A percentile compares a stretch with the other conserved stretches of the same genome.
These are phyloP conservation scores for Beauveria scarabaeidicola DNA, from an alignment of 2,329 filamentous ascomycete species.

Conservation along the genomic window DNA sequence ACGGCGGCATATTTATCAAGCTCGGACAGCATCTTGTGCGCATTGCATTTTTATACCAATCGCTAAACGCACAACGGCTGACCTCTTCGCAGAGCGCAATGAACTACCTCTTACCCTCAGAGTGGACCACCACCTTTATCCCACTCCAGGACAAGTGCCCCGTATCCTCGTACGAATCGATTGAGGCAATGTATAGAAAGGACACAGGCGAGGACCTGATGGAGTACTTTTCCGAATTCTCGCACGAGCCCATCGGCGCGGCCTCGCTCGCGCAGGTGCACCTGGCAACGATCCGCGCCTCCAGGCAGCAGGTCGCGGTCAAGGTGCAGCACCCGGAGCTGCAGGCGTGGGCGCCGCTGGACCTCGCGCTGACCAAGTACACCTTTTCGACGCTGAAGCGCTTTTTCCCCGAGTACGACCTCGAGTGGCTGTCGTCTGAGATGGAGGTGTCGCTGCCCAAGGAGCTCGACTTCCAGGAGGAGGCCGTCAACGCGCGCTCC, in stretches of 20 bases:
- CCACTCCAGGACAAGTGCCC: conserved; percentile 94
- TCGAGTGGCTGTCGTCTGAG: conserved; percentile 90
- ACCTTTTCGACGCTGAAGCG: conserved; percentile 84
- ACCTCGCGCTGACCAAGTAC: conserved; percentile 77
- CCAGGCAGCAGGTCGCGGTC: conserved; percentile 80
- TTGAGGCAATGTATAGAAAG: conserved; percentile 73
- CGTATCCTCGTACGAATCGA: conserved; percentile 78
- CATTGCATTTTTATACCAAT: not conserved
- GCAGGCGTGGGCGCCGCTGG: conserved; percentile 82
- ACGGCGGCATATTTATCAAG: conserved; percentile 98
- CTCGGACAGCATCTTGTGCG: conserved; percentile 80
- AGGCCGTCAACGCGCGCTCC: conserved; percentile 74
- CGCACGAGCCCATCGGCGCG: conserved; percentile 72
- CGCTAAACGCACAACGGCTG: conserved; percentile 12
- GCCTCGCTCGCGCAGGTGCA: conserved; percentile 95
- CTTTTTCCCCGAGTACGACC: conserved; percentile 95
- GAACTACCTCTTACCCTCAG: conserved; percentile 83
- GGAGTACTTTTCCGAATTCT: conserved; percentile 82
- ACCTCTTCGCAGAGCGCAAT: conserved; percentile 62
- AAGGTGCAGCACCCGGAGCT: conserved; percentile 92
- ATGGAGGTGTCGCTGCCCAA: conserved; percentile 87
- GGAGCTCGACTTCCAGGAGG: conserved; percentile 81
- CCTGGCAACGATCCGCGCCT: conserved; percentile 71
- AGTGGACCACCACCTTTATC: conserved; percentile 95
- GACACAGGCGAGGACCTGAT: conserved; percentile 75